Conservation (phyloP, 2,329 filamentous ascomycete species). For the Aspergillus sp. region DNA sequence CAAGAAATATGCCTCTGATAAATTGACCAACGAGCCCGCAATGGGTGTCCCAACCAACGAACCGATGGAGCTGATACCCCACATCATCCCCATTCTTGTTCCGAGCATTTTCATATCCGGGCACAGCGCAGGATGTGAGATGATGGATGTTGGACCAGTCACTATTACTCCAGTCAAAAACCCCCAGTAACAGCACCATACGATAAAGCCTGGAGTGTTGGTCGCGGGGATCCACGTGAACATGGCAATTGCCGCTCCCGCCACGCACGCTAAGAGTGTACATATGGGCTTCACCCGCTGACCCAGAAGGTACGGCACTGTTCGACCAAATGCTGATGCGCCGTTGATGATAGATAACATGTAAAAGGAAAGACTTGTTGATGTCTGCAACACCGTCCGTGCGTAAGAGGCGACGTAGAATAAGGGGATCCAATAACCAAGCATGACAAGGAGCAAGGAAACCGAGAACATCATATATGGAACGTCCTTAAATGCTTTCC, state of each 20-base stretch:
- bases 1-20: constrained; percentile 26
- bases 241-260: constrained; percentile 29
- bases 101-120: constrained; percentile 27
- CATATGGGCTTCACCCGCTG: constrained; percentile 26
- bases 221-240: constrained; percentile 33
- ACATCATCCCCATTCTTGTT: constrained; percentile 36
- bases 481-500: constrained; percentile 38
- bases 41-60: constrained; percentile 33
- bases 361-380: constrained; percentile 47
- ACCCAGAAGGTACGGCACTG: constrained; percentile 48
- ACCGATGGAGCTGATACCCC: constrained; percentile 34
- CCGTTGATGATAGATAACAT: constrained; percentile 55
- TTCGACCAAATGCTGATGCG: constrained; percentile 50
- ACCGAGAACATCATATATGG: constrained; percentile 45
- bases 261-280: constrained; percentile 21
- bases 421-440: constrained; percentile 49
- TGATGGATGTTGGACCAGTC: constrained; percentile 30
- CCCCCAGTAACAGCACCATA: constrained; percentile 35
- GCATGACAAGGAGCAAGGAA: constrained; percentile 48
- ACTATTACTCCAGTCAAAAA: constrained; percentile 32
- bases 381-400: constrained; percentile 47
- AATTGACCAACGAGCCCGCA: constrained; percentile 31
- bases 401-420: constrained; percentile 48
- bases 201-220: constrained; percentile 25
- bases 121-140: constrained; percentile 31